Evolutionary conservation across 106 monocot genomes (phyloP).

Genomic region (Acorus calamus): DNA sequence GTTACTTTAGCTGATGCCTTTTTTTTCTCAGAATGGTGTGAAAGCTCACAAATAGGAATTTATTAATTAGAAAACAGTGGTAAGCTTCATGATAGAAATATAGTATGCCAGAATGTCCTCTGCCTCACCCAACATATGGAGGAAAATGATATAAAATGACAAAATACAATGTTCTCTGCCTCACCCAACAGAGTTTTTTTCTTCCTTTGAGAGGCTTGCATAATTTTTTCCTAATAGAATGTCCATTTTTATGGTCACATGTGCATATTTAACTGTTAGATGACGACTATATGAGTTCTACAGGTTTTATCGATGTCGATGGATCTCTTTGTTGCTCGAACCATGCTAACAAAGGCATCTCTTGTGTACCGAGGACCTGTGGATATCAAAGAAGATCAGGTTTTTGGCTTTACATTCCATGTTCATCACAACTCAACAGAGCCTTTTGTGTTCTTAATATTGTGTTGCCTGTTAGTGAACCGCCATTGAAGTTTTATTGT

Average conservation of each 20-base stretch:
- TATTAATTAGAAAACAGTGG: too few relatives aligned
- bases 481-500: background rate
- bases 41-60: too few relatives aligned
- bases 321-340: constrained; percentile 99
- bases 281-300: constrained; percentile 9
- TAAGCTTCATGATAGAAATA: background rate
- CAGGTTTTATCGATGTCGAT: constrained; percentile 96
- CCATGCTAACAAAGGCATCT: constrained; percentile 89
- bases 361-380: constrained; percentile 63
- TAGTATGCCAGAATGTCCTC: background rate
- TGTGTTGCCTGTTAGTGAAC: background rate
- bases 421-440: too few relatives aligned
- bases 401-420: background rate
- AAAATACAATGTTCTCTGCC: too few relatives aligned
- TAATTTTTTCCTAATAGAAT: too few relatives aligned
- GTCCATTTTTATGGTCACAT: too few relatives aligned
- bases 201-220: too few relatives aligned
- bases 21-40: too few relatives aligned
- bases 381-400: constrained; percentile 56
- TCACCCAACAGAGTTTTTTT: too few relatives aligned
- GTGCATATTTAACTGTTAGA: too few relatives aligned
- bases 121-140: too few relatives aligned
- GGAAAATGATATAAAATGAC: too few relatives aligned
- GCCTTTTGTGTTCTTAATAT: background rate
- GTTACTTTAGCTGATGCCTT: background rate